Percentiles rank a stretch among this genome's conserved stretches.
These are phyloP conservation scores for Penicillium sp. DNA, from an alignment of 2,329 filamentous ascomycete species.

Conservation along the genomic window DNA sequence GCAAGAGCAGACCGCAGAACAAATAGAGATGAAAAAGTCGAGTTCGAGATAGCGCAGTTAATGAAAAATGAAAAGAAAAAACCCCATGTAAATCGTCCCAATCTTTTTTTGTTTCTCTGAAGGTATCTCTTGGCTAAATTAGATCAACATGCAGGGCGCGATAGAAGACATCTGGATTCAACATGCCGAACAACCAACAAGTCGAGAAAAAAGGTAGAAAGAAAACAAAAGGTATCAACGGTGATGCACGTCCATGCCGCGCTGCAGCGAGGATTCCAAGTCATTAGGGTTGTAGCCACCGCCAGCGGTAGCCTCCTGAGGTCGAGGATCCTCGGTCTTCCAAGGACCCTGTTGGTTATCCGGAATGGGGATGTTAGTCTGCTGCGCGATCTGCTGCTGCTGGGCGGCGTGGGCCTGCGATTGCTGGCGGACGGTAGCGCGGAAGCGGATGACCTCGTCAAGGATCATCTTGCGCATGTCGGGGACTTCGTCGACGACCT, in stretches of 20 bases:
- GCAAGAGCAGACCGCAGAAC: neutral
- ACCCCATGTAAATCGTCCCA: slow-evolving; percentile 20
- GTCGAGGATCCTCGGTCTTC: slow-evolving; percentile 61
- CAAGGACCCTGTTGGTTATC: slow-evolving; percentile 57
- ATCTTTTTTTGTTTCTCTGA: slow-evolving; percentile 26
- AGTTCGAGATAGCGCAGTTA: neutral
- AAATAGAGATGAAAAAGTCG: neutral
- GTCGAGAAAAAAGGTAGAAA: slow-evolving; percentile 2
- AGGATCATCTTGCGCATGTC: slow-evolving; percentile 98
- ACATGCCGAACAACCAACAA: slow-evolving; percentile 15
- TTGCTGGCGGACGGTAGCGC: slow-evolving; percentile 58
- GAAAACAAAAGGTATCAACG: slow-evolving; percentile 14
- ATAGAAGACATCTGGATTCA: slow-evolving; percentile 14
- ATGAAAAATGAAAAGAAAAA: slow-evolving; percentile 1
- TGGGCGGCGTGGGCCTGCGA: slow-evolving; percentile 45
- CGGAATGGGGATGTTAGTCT: slow-evolving; percentile 61
- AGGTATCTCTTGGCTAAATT: slow-evolving; percentile 31
- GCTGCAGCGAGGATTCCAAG: slow-evolving; percentile 53
- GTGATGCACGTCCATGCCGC: slow-evolving; percentile 55
- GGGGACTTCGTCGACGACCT: slow-evolving; percentile 89
- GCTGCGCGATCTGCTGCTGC: slow-evolving; percentile 44
- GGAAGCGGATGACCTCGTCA: slow-evolving; percentile 88
- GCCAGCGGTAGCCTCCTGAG: slow-evolving; percentile 55
- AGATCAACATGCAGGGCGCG: slow-evolving; percentile 26
- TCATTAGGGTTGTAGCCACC: slow-evolving; percentile 44